phyloP scores from a whole-genome alignment of 2,329 filamentous ascomycete genomes.

The Metarhizium brunneum region DNA sequence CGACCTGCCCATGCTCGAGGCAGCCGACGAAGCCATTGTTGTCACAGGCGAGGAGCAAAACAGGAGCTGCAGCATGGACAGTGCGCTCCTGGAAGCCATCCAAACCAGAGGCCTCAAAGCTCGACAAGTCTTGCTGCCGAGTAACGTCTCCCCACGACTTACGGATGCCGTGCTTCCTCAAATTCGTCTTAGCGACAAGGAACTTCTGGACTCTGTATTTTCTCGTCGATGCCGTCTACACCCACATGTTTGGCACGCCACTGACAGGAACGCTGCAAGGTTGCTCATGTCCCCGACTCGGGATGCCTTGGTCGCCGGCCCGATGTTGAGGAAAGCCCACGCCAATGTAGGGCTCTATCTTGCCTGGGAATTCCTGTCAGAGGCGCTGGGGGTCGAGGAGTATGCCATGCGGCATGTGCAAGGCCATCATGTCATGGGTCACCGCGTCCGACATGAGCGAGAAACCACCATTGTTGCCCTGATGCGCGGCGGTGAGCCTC shows the following conservation, averaged over 20 bases:
- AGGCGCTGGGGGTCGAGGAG: constrained; percentile 39
- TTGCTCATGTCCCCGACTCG: constrained; percentile 45
- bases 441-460: constrained; percentile 36
- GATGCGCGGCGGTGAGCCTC: constrained; percentile 55
- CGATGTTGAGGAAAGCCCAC: constrained; percentile 39
- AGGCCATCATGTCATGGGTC: constrained; percentile 31
- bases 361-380: constrained; percentile 35
- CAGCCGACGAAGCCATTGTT: constrained; percentile 44
- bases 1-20: constrained; percentile 46
- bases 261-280: constrained; percentile 32
- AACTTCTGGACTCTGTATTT: constrained; percentile 13
- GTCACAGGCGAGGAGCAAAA: constrained; percentile 38
- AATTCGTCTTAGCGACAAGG: constrained; percentile 20
- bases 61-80: constrained; percentile 45
- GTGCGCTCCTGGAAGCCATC: constrained; percentile 31
- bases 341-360: constrained; percentile 41
- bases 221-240: neutral
- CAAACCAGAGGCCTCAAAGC: constrained; percentile 27
- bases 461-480: constrained; percentile 45
- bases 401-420: constrained; percentile 43
- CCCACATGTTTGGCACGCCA: constrained; percentile 30
- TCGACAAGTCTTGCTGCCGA: constrained; percentile 37
- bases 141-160: constrained; percentile 28
- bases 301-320: constrained; percentile 35
- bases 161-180: constrained; percentile 32